Percentiles rank a stretch among this genome's conserved stretches.
These are phyloP conservation scores for Cyberlindnera nakhonratchasimensis DNA, from an alignment of 805 yeast species.

Conservation along the genomic window DNA sequence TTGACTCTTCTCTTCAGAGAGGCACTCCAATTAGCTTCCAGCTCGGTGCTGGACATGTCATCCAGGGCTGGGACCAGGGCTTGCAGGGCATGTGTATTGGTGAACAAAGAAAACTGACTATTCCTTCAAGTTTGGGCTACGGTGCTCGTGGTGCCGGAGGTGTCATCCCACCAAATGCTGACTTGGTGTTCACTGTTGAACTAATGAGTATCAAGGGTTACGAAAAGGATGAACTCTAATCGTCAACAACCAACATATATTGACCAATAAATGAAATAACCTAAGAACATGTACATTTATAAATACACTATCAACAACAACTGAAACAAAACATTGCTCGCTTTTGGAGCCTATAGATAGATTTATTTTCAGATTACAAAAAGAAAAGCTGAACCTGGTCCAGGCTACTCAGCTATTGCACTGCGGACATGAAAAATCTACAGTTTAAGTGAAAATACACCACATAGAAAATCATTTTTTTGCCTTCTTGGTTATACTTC, in stretches of 20 bases:
- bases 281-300: neutral
- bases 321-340: too few species aligned
- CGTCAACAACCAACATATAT: neutral
- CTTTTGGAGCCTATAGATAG: too few species aligned
- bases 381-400: too few species aligned
- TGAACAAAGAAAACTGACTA: slow-evolving; percentile 72
- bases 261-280: neutral
- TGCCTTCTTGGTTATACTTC: slow-evolving; percentile 7
- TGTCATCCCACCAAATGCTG: slow-evolving; percentile 75
- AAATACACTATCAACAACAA: too few species aligned
- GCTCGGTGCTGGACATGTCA: slow-evolving; percentile 80
- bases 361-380: too few species aligned
- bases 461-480: slow-evolving; percentile 5
- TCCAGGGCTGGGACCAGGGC: slow-evolving; percentile 91
- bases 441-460: too few species aligned
- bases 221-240: slow-evolving; percentile 22
- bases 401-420: too few species aligned
- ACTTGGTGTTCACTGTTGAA: slow-evolving; percentile 64
- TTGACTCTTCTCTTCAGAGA: slow-evolving; percentile 69
- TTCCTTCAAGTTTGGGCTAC: slow-evolving; percentile 77
- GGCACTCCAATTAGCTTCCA: slow-evolving; percentile 64
- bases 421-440: too few species aligned
- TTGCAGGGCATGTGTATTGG: slow-evolving; percentile 76
- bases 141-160: slow-evolving; percentile 76
- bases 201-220: slow-evolving; percentile 51